Evolutionary conservation across 805 yeast genomes (phyloP).

Genomic region (Saturnispora diversa): DNA sequence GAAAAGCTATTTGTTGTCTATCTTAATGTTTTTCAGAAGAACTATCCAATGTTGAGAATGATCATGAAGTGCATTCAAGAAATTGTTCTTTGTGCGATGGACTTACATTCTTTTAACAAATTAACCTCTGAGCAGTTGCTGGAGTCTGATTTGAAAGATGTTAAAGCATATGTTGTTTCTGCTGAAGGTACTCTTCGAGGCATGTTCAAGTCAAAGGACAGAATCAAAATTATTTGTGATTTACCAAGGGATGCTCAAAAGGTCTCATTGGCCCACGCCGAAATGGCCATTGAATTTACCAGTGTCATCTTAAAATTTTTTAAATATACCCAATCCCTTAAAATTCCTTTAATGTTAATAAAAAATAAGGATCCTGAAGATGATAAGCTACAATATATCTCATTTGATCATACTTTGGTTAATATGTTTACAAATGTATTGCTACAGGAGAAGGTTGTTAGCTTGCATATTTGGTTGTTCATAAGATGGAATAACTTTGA

Average conservation of each 20-base stretch:
- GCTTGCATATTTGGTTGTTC: constrained; percentile 57
- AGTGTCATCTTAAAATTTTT: constrained; percentile 59
- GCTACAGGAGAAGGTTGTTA: constrained; percentile 51
- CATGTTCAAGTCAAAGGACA: constrained; percentile 60
- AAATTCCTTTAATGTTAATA: constrained; percentile 23
- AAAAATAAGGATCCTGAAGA: constrained; percentile 15
- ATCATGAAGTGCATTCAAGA: constrained; percentile 61
- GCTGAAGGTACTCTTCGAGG: constrained; percentile 39
- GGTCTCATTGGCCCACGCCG: constrained; percentile 55
- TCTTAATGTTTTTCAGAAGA: constrained; percentile 22
- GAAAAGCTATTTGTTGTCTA: constrained; percentile 5
- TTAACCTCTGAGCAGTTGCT: constrained; percentile 32
- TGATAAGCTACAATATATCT: constrained; percentile 14
- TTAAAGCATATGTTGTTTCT: constrained; percentile 25
- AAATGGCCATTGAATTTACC: constrained; percentile 54
- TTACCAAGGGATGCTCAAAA: constrained; percentile 58
- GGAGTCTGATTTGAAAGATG: constrained; percentile 40
- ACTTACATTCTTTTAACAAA: constrained; percentile 31
- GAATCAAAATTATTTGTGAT: constrained; percentile 45
- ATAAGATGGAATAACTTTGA: constrained; percentile 54
- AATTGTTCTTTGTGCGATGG: constrained; percentile 38
- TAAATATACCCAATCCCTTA: constrained; percentile 56
- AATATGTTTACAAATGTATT: constrained; percentile 35
- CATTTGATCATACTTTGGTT: constrained; percentile 2
- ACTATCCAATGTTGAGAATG: constrained; percentile 61